phyloP scores from a whole-genome alignment of 2,329 filamentous ascomycete species.

The Teratosphaeria pseudoeucalypti region DNA sequence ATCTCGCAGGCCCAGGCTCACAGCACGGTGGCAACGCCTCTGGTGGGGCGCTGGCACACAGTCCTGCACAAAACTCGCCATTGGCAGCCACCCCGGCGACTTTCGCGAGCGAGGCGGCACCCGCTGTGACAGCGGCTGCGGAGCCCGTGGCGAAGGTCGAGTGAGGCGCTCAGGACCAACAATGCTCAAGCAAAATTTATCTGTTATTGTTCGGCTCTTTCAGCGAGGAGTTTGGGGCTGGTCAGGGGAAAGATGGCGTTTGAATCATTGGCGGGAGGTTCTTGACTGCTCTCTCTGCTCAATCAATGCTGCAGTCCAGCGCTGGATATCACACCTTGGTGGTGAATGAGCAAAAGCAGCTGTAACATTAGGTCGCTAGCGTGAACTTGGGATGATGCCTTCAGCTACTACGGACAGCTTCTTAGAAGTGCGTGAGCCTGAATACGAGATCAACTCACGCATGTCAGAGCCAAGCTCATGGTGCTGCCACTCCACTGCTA shows the following conservation, averaged over 20 bases:
- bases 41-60: background rate
- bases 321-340: background rate
- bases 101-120: constrained; percentile 1
- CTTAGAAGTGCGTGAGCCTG: background rate
- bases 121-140: background rate
- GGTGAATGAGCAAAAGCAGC: background rate
- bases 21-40: background rate
- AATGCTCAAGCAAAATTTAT: background rate
- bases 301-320: background rate
- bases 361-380: background rate
- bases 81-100: constrained; percentile 5
- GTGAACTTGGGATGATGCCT: background rate
- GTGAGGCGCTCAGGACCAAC: background rate
- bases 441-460: background rate
- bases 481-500: background rate
- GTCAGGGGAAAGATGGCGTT: background rate
- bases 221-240: background rate
- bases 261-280: background rate
- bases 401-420: background rate
- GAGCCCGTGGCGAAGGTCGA: background rate
- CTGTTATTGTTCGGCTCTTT: background rate
- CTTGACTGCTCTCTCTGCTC: background rate
- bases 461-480: background rate
- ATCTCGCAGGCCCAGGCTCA: constrained; percentile 2
- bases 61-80: constrained; percentile 6